Percentiles rank a stretch among this genome's conserved stretches.
Evolutionary conservation across 352 stramenopile genomes (phyloP).

Genomic region (Blastocystis sp.): DNA sequence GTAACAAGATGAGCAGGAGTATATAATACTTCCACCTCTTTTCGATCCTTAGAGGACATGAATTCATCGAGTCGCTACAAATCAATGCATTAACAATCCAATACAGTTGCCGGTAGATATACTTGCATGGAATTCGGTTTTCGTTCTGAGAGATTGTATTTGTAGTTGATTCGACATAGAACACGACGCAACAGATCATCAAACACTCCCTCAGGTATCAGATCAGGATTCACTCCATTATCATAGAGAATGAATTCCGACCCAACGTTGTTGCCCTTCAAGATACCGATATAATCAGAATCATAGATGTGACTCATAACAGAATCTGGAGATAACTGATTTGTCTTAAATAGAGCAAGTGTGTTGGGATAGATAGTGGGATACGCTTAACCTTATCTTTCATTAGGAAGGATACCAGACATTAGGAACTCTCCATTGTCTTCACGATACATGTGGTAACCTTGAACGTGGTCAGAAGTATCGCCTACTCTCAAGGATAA

Average conservation of each 20-base stretch:
- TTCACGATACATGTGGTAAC: conserved; percentile 41
- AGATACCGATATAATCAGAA: conserved; percentile 24
- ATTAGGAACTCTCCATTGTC: conserved; percentile 11
- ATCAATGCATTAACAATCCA: not conserved
- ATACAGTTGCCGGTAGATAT: not conserved
- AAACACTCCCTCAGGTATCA: conserved; percentile 33
- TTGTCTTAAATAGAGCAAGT: conserved; percentile 4
- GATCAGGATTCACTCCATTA: conserved; percentile 36
- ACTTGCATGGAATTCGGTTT: conserved; percentile 17
- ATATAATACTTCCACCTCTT: not conserved
- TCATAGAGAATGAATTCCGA: conserved; percentile 57
- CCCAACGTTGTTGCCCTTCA: conserved; percentile 50
- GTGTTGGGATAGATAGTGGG: not conserved
- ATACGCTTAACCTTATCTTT: not conserved
- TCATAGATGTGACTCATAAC: not conserved
- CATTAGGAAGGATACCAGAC: not conserved
- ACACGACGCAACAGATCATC: not conserved
- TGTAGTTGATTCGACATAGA: conserved; percentile 40
- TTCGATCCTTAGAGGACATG: not conserved
- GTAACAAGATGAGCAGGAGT: conserved; percentile 7
- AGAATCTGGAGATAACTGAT: not conserved
- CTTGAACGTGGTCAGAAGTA: not conserved
- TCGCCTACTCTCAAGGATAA: not conserved
- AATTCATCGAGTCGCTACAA: not conserved
- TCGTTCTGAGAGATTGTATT: not conserved